These are phyloP conservation scores for Yamadazyma sp. DNA, from an alignment of 1,139 yeast genomes.

Conservation along the genomic window DNA sequence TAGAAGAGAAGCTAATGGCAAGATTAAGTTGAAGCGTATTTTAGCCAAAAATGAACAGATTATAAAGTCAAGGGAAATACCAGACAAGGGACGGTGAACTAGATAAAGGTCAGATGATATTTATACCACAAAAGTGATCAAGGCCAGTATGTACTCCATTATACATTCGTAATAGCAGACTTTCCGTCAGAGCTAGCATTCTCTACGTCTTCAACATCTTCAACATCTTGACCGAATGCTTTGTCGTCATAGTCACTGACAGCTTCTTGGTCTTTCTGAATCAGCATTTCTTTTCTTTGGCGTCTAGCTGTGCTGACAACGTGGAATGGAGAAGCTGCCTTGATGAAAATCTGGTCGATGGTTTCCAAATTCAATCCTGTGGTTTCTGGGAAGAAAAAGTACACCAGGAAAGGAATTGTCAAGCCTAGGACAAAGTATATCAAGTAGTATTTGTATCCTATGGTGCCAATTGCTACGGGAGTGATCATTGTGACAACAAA, in stretches of 20 bases:
- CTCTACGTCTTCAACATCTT: not conserved
- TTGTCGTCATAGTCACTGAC: not conserved
- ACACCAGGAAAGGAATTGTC: constrained; percentile 46
- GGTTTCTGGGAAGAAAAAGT: constrained; percentile 59
- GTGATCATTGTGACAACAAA: constrained; percentile 43
- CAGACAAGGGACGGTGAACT: too few species aligned
- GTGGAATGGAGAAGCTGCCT: constrained; percentile 1
- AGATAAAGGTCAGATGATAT: too few species aligned
- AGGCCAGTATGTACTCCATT: too few species aligned
- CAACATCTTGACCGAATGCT: not conserved
- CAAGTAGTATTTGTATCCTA: constrained; percentile 29
- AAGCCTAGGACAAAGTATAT: constrained; percentile 38
- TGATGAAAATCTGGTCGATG: constrained; percentile 50
- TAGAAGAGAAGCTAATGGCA: constrained; percentile 4
- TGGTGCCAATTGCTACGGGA: constrained; percentile 29
- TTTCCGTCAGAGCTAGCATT: not conserved
- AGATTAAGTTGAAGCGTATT: constrained; percentile 8
- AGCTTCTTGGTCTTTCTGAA: not conserved
- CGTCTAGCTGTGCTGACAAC: constrained; percentile 4
- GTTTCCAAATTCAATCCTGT: constrained; percentile 58
- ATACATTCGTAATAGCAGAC: too few species aligned
- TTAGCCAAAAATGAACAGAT: constrained; percentile 2
- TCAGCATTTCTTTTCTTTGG: not conserved
- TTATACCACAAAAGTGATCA: too few species aligned
- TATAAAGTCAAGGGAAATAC: not conserved